Evolutionary conservation across 306 rosid species (phyloP).

Genomic region (Boehmeria nivea): DNA sequence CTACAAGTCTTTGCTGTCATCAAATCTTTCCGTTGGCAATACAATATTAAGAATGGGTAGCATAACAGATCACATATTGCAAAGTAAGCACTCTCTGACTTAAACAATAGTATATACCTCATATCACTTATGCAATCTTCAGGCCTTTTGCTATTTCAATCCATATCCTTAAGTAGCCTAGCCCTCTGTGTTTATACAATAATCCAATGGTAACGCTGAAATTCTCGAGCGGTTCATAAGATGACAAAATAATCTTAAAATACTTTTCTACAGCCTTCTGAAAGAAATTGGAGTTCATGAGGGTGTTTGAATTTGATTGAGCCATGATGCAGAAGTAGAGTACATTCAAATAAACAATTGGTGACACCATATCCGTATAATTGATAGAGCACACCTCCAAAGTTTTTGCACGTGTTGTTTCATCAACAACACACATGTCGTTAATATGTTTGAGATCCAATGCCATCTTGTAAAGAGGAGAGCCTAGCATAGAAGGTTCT

Average conservation of each 20-base stretch:
- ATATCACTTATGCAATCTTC: slow-evolving; percentile 32
- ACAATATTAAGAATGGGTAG: slow-evolving; percentile 55
- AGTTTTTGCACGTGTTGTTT: slow-evolving; percentile 31
- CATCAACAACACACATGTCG: slow-evolving; percentile 31
- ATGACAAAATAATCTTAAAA: slow-evolving; percentile 53
- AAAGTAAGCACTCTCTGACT: slow-evolving; percentile 33
- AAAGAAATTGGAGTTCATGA: slow-evolving; percentile 23
- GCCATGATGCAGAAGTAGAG: slow-evolving; percentile 51
- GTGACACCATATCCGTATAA: slow-evolving; percentile 80
- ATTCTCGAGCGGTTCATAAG: slow-evolving; percentile 46
- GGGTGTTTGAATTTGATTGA: slow-evolving; percentile 30
- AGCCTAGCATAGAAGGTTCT: slow-evolving; percentile 58
- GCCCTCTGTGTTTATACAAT: slow-evolving; percentile 41
- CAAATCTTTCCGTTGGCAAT: slow-evolving; percentile 27
- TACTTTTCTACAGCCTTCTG: slow-evolving; percentile 35
- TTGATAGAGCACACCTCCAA: slow-evolving; percentile 27
- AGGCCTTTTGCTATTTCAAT: slow-evolving; percentile 50
- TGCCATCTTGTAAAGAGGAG: slow-evolving; percentile 67
- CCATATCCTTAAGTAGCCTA: slow-evolving; percentile 59
- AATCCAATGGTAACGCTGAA: slow-evolving; percentile 38
- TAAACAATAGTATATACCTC: slow-evolving; percentile 31
- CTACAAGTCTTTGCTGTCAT: slow-evolving; percentile 23
- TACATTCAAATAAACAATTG: slow-evolving; percentile 53
- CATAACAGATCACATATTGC: slow-evolving; percentile 45
- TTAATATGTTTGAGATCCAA: slow-evolving; percentile 51